These are phyloP conservation scores for Penicillium sp. DNA, from an alignment of 2,329 filamentous ascomycete species.

Conservation along the genomic window DNA sequence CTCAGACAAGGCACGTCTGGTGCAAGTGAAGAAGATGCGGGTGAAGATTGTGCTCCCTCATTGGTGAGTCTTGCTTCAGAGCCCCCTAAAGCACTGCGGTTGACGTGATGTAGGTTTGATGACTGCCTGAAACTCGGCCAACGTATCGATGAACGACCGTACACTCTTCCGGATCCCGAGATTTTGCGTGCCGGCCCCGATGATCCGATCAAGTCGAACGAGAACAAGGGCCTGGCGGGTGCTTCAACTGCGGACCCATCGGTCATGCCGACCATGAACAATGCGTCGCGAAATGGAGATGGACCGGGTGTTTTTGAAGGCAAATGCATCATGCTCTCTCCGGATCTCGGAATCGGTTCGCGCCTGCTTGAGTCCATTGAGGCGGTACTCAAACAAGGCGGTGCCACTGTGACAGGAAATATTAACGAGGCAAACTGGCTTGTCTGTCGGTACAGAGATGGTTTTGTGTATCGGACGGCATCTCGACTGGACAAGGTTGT, in stretches of 20 bases:
- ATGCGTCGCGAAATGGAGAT: slow-evolving; percentile 37
- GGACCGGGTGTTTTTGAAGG: slow-evolving; percentile 72
- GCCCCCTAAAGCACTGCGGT: neutral
- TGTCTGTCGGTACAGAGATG: slow-evolving; percentile 83
- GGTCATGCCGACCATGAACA: slow-evolving; percentile 33
- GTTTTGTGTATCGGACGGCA: slow-evolving; percentile 72
- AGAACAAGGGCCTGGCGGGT: slow-evolving; percentile 63
- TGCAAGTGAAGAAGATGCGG: slow-evolving; percentile 63
- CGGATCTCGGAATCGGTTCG: slow-evolving; percentile 68
- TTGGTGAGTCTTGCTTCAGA: slow-evolving; percentile 58
- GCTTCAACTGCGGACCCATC: slow-evolving; percentile 59
- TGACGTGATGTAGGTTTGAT: slow-evolving; percentile 69
- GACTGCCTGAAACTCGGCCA: slow-evolving; percentile 92
- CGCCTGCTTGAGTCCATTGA: slow-evolving; percentile 67
- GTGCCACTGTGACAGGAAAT: slow-evolving; percentile 64
- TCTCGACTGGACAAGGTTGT: slow-evolving; percentile 77
- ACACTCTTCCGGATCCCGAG: slow-evolving; percentile 80
- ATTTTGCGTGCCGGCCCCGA: slow-evolving; percentile 64
- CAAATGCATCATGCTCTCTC: slow-evolving; percentile 73
- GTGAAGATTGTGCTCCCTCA: slow-evolving; percentile 88
- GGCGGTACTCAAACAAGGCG: slow-evolving; percentile 68
- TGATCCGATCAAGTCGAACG: slow-evolving; percentile 56
- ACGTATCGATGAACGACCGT: slow-evolving; percentile 84
- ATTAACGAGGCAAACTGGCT: slow-evolving; percentile 75
- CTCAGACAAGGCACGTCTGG: slow-evolving; percentile 62